A percentile compares a stretch with the other conserved stretches of the same genome.
Conservation (phyloP, 2,329 filamentous ascomycete species). For the Nakataea oryzae region DNA sequence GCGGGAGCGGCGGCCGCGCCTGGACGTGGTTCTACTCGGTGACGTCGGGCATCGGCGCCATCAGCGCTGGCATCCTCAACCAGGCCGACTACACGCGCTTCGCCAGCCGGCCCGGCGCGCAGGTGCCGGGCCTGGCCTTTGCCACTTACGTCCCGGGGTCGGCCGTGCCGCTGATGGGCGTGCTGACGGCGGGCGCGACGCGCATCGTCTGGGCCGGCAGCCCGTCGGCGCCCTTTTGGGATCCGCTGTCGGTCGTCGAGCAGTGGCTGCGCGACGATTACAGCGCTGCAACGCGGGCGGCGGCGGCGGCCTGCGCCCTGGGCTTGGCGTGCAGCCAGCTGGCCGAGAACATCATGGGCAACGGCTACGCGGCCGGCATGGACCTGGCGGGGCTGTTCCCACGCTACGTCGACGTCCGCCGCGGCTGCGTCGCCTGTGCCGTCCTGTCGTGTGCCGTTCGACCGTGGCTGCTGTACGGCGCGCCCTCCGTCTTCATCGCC, state of each 20-base stretch:
- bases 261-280: conserved; percentile 22
- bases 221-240: conserved; percentile 23
- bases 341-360: conserved; percentile 33
- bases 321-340: conserved; percentile 33
- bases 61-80: conserved; percentile 32
- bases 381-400: conserved; percentile 42
- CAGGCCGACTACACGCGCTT: conserved; percentile 34
- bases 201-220: conserved; percentile 17
- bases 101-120: conserved; percentile 23
- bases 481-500: conserved; percentile 16
- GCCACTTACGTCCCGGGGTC: conserved; percentile 25
- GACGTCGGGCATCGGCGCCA: conserved; percentile 29
- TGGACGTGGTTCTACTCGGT: conserved; percentile 27
- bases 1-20: conserved; percentile 16
- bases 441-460: conserved; percentile 15
- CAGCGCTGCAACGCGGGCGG: conserved; percentile 24
- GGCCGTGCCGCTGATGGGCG: conserved; percentile 25
- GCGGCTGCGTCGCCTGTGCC: conserved; percentile 21
- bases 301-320: conserved; percentile 32
- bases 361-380: conserved; percentile 40
- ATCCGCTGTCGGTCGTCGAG: conserved; percentile 28
- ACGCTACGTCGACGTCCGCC: conserved; percentile 43
- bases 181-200: conserved; percentile 19
- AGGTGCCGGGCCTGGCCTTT: conserved; percentile 28
- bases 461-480: conserved; percentile 20